phyloP scores from a whole-genome alignment of 2,329 filamentous ascomycete species.

The Whalleya microplaca region DNA sequence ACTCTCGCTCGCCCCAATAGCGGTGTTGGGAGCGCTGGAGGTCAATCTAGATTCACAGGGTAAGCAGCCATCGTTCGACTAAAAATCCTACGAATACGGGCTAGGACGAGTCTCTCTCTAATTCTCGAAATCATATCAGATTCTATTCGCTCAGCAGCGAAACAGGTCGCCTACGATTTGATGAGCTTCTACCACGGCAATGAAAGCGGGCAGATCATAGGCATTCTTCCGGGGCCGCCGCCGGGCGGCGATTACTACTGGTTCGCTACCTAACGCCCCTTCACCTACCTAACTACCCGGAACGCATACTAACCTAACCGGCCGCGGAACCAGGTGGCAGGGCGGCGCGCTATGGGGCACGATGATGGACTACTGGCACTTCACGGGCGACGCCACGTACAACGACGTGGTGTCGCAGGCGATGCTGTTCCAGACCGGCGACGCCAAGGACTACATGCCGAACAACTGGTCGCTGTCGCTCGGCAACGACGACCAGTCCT shows the following conservation, averaged over 20 bases:
- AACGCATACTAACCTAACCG: constrained; percentile 8
- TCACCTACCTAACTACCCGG: constrained; percentile 4
- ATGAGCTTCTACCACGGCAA: constrained; percentile 33
- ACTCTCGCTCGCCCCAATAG: constrained; percentile 30
- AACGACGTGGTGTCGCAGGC: constrained; percentile 50
- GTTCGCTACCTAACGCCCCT: constrained; percentile 16
- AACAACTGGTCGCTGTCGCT: constrained; percentile 43
- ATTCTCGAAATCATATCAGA: constrained; percentile 19
- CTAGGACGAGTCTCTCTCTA: not conserved
- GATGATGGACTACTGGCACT: constrained; percentile 60
- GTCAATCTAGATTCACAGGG: constrained; percentile 33
- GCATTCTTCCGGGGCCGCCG: constrained; percentile 34
- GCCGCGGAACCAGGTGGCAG: constrained; percentile 52
- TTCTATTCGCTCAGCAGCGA: constrained; percentile 33
- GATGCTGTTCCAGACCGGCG: constrained; percentile 50
- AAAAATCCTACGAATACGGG: not conserved
- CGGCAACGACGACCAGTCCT: constrained; percentile 62
- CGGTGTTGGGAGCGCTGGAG: constrained; percentile 31
- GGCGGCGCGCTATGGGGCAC: constrained; percentile 56
- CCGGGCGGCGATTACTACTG: constrained; percentile 35
- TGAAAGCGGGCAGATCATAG: constrained; percentile 48
- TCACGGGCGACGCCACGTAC: constrained; percentile 55
- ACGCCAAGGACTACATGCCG: constrained; percentile 50
- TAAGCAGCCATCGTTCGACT: constrained; percentile 13
- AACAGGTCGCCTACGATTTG: constrained; percentile 33